phyloP scores from a whole-genome alignment of 108 stramenopile species.

The Epithemia pelagica region DNA sequence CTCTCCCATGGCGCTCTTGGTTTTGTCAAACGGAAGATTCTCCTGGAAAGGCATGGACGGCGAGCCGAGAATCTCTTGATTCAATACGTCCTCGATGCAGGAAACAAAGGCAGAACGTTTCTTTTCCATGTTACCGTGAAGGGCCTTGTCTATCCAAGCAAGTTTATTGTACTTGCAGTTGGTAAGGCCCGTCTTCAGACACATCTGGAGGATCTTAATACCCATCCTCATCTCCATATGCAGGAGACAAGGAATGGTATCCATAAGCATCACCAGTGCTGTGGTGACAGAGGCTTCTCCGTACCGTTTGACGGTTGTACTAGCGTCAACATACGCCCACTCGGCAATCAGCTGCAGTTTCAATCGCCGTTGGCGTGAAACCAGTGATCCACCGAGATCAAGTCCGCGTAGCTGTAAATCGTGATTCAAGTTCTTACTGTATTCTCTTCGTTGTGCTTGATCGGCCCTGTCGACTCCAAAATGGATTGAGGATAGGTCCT shows the following conservation, averaged over 20 bases:
- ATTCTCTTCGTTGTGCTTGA: background rate
- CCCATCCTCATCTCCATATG: background rate
- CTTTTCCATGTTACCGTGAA: too few relatives aligned
- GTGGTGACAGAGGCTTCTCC: too few relatives aligned
- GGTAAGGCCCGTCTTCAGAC: background rate
- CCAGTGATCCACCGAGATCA: background rate
- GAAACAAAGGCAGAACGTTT: too few relatives aligned
- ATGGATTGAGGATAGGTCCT: background rate
- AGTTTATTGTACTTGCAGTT: too few relatives aligned
- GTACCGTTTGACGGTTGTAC: background rate
- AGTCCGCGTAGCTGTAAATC: background rate
- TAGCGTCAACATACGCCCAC: background rate
- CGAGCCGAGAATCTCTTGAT: too few relatives aligned
- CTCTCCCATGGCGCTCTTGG: too few relatives aligned
- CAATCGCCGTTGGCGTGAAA: background rate
- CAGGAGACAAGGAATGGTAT: background rate
- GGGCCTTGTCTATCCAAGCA: too few relatives aligned
- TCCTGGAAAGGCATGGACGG: too few relatives aligned
- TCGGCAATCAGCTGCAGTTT: background rate
- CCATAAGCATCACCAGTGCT: background rate
- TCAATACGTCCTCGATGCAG: too few relatives aligned
- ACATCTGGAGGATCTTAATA: background rate
- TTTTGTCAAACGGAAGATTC: too few relatives aligned
- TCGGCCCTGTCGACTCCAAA: background rate
- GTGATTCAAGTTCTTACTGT: background rate